These are phyloP conservation scores for Ceratobasidium sp. DNA, from an alignment of 1,284 basidiomycete genomes.

Conservation along the genomic window DNA sequence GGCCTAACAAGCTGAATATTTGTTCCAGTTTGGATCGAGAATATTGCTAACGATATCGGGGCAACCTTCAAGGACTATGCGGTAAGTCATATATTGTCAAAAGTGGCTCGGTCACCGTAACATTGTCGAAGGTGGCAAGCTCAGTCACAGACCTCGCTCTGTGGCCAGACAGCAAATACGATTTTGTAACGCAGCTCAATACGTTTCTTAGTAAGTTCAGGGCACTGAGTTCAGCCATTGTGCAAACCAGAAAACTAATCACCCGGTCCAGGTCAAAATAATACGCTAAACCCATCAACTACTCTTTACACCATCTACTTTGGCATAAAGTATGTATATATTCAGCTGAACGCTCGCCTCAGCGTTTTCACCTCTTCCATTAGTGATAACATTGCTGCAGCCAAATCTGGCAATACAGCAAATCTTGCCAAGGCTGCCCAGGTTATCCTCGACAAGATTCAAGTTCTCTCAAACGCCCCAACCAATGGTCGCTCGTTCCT, in stretches of 20 bases:
- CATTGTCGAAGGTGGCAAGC: conserved; percentile 54
- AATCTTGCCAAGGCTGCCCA: conserved; percentile 58
- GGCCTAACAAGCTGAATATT: neutral
- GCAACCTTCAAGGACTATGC: conserved; percentile 63
- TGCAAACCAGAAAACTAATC: conserved; percentile 29
- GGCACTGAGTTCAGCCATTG: neutral
- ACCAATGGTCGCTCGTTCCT: conserved; percentile 65
- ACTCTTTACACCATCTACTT: conserved; percentile 61
- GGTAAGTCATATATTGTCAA: conserved; percentile 53
- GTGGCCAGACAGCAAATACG: conserved; percentile 56
- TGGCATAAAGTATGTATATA: conserved; percentile 51
- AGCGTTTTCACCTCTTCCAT: neutral
- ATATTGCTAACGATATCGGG: conserved; percentile 56
- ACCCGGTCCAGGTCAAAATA: conserved; percentile 52
- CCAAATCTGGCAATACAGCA: conserved; percentile 46
- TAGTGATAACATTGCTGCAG: conserved; percentile 54
- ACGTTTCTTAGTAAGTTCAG: conserved; percentile 19
- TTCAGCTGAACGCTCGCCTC: neutral
- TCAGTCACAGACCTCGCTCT: conserved; percentile 58
- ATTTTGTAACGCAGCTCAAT: conserved; percentile 58
- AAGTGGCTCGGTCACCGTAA: neutral
- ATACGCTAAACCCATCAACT: conserved; percentile 56
- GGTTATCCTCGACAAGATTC: conserved; percentile 59
- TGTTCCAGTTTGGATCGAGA: conserved; percentile 57
- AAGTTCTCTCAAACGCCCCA: conserved; percentile 59